phyloP scores from a whole-genome alignment of 495 filamentous ascomycete genomes.

The Talaromyces borbonicus region DNA sequence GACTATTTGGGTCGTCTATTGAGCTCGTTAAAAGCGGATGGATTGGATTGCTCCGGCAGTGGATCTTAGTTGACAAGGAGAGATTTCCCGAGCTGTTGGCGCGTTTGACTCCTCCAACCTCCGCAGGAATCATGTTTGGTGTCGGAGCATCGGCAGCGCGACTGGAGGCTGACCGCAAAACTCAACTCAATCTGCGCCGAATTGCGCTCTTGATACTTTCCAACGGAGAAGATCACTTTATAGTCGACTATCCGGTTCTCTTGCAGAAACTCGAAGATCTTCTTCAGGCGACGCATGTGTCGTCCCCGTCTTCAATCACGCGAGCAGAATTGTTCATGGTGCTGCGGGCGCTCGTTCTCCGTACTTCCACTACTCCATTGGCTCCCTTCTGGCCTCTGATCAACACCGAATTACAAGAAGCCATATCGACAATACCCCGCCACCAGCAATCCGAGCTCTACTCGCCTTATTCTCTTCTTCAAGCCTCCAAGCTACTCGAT shows the following conservation, averaged over 20 bases:
- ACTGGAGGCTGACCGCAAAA: slow-evolving; percentile 85
- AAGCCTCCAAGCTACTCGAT: slow-evolving; percentile 89
- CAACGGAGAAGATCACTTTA: slow-evolving; percentile 63
- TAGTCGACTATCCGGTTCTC: slow-evolving; percentile 59
- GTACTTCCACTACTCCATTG: slow-evolving; percentile 65
- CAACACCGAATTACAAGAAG: slow-evolving; percentile 76
- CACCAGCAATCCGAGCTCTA: slow-evolving; percentile 67
- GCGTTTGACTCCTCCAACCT: slow-evolving; percentile 72
- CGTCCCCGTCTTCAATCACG: slow-evolving; percentile 84
- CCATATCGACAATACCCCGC: slow-evolving; percentile 65
- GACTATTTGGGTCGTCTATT: slow-evolving; percentile 65
- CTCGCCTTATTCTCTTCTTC: slow-evolving; percentile 63
- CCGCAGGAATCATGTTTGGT: slow-evolving; percentile 96
- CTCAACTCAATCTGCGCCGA: slow-evolving; percentile 82
- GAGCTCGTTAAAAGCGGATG: slow-evolving; percentile 59
- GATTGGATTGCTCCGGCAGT: slow-evolving; percentile 76
- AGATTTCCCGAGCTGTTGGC: slow-evolving; percentile 70
- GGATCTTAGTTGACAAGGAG: slow-evolving; percentile 78
- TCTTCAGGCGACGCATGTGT: slow-evolving; percentile 72
- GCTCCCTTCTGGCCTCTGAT: slow-evolving; percentile 82
- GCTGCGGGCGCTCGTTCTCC: slow-evolving; percentile 67
- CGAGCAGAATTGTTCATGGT: slow-evolving; percentile 86
- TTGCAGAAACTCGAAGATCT: slow-evolving; percentile 83
- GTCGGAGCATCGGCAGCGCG: slow-evolving; percentile 93
- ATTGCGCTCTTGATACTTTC: slow-evolving; percentile 70